Evolutionary conservation across 1,284 basidiomycete genomes (phyloP).

Genomic region (Somion occarium): DNA sequence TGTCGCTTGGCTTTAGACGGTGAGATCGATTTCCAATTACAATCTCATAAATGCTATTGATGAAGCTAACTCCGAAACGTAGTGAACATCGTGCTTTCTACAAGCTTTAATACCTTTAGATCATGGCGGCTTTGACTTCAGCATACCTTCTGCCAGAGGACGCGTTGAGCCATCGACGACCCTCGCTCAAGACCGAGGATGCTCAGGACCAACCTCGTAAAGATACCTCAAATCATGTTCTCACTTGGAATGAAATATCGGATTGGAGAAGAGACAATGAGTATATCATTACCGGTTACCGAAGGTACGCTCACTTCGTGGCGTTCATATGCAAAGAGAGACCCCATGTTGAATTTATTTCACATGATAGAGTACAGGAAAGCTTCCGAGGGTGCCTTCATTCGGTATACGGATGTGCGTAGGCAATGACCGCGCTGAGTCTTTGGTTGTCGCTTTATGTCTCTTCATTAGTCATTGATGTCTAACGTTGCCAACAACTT

Average conservation of each 20-base stretch:
- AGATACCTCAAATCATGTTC: neutral
- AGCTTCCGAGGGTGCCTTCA: slow-evolving; percentile 60
- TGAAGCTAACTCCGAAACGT: no score
- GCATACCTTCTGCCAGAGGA: neutral
- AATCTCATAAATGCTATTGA: no score
- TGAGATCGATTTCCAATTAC: no score
- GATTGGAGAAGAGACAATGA: slow-evolving; percentile 76
- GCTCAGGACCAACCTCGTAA: neutral
- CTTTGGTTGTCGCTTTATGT: neutral
- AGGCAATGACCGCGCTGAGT: neutral
- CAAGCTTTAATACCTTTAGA: no score
- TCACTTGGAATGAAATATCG: slow-evolving; percentile 61
- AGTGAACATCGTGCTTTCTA: no score
- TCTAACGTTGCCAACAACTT: slow-evolving; percentile 2
- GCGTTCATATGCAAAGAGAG: neutral
- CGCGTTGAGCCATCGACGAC: neutral
- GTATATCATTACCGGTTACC: slow-evolving; percentile 69
- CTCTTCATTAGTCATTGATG: neutral
- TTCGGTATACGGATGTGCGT: slow-evolving; percentile 74
- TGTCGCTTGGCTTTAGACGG: no score
- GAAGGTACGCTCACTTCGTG: slow-evolving; percentile 41
- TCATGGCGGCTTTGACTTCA: neutral
- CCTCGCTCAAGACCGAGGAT: neutral
- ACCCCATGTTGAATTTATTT: neutral
- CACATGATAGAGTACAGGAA: slow-evolving; percentile 48